A percentile compares a stretch with the other conserved stretches of the same genome.
Evolutionary conservation across 2,329 filamentous ascomycete species (phyloP).

Genomic region (Didymella pinodella): DNA sequence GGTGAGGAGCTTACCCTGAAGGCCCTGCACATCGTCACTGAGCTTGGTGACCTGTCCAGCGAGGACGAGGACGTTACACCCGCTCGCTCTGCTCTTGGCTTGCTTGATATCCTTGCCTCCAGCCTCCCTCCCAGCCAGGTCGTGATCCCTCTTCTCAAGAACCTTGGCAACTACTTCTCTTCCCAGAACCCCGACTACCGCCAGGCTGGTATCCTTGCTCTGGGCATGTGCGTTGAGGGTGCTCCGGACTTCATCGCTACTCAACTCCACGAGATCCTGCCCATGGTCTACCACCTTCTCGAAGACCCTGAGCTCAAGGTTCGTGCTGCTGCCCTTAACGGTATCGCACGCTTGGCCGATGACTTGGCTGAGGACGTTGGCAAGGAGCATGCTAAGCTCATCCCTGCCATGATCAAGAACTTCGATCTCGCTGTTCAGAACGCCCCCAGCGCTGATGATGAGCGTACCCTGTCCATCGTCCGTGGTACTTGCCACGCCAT

Average conservation of each 20-base stretch:
- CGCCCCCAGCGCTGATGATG: constrained; percentile 68
- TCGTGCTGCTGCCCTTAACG: constrained; percentile 84
- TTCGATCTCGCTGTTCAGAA: constrained; percentile 79
- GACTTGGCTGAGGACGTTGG: constrained; percentile 91
- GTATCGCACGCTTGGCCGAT: constrained; percentile 88
- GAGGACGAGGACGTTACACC: constrained; percentile 89
- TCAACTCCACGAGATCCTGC: constrained; percentile 85
- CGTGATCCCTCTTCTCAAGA: constrained; percentile 87
- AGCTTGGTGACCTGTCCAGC: constrained; percentile 75
- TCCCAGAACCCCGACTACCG: constrained; percentile 79
- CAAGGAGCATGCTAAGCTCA: constrained; percentile 82
- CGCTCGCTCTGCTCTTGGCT: constrained; percentile 80
- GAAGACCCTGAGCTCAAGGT: constrained; percentile 85
- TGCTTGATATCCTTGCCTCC: constrained; percentile 88
- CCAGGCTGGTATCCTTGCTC: constrained; percentile 87
- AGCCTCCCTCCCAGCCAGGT: constrained; percentile 93
- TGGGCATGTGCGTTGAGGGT: constrained; percentile 94
- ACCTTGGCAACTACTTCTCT: constrained; percentile 81
- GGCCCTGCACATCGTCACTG: constrained; percentile 86
- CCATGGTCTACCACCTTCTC: constrained; percentile 81
- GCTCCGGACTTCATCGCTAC: constrained; percentile 97
- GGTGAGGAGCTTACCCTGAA: constrained; percentile 87
- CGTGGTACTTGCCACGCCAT: constrained; percentile 89
- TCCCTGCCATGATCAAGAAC: constrained; percentile 86
- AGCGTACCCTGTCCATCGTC: constrained; percentile 84